Conservation (phyloP, 495 filamentous ascomycete species). For the Penicillium odoratum region DNA sequence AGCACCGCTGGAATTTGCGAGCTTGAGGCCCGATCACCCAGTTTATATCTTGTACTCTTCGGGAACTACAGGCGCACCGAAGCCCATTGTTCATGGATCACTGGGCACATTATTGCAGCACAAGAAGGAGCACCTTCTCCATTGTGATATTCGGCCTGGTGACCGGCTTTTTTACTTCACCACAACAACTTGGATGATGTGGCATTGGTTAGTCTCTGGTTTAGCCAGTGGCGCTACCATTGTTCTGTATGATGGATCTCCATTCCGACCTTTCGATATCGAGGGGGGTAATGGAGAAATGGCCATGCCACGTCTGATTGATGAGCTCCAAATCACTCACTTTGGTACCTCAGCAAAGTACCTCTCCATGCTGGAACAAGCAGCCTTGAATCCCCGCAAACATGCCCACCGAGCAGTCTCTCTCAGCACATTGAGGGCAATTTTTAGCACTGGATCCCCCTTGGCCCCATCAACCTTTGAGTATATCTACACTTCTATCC, state of each 20-base stretch:
- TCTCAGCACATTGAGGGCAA: conserved; percentile 63
- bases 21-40: conserved; percentile 78
- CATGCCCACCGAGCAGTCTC: conserved; percentile 47
- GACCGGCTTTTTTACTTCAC: conserved; percentile 82
- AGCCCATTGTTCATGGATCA: conserved; percentile 88
- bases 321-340: conserved; percentile 75
- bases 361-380: conserved; percentile 86
- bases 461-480: conserved; percentile 89
- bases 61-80: conserved; percentile 87
- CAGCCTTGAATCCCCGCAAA: conserved; percentile 61
- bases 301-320: conserved; percentile 68
- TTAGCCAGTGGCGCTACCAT: conserved; percentile 78
- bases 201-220: conserved; percentile 89
- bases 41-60: conserved; percentile 87
- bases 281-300: conserved; percentile 59
- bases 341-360: conserved; percentile 95
- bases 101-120: conserved; percentile 88
- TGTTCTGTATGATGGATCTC: conserved; percentile 85
- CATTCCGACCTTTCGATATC: conserved; percentile 64
- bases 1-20: conserved; percentile 61
- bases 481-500: conserved; percentile 83
- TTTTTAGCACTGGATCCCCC: conserved; percentile 92
- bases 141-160: conserved; percentile 69
- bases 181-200: conserved; percentile 96
- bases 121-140: conserved; percentile 88